Percentiles rank a stretch among this genome's conserved stretches.
Conservation (phyloP, 2,329 filamentous ascomycete genomes). For the Allantophomopsis cytisporea region DNA sequence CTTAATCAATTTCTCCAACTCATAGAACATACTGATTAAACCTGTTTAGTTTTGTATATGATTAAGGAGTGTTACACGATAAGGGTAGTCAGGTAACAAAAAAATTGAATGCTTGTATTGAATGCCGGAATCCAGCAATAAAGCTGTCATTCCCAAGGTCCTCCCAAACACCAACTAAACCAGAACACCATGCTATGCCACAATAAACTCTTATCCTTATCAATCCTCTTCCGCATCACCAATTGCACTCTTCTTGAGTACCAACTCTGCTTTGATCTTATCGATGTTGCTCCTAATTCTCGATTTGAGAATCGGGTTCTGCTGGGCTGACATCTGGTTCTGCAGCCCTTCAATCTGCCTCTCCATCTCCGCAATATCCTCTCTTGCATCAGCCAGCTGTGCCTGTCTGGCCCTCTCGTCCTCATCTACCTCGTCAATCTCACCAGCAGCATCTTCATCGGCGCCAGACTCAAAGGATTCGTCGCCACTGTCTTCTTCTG, state of each 20-base stretch:
- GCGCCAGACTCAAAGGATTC: slow-evolving; percentile 27
- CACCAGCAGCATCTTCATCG: slow-evolving; percentile 29
- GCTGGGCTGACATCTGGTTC: slow-evolving; percentile 25
- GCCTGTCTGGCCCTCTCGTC: slow-evolving; percentile 32
- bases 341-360: slow-evolving; percentile 29
- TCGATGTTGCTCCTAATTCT: slow-evolving; percentile 32
- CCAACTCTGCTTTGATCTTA: slow-evolving; percentile 35
- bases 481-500: slow-evolving; percentile 21
- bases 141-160: too few relatives aligned
- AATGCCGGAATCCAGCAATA: too few relatives aligned
- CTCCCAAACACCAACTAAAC: background rate
- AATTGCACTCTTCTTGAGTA: slow-evolving; percentile 33
- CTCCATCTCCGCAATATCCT: slow-evolving; percentile 41
- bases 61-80: too few relatives aligned
- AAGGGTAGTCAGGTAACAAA: too few relatives aligned
- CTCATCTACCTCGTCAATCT: slow-evolving; percentile 31
- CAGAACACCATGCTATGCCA: background rate
- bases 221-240: slow-evolving; percentile 15
- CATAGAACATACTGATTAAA: too few relatives aligned
- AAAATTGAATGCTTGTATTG: too few relatives aligned
- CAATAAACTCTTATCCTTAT: background rate
- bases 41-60: too few relatives aligned
- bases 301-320: slow-evolving; percentile 32
- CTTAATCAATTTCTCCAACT: too few relatives aligned
- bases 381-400: slow-evolving; percentile 29